Conservation (phyloP, 345 rosid species). For the Jatropha curcas region DNA sequence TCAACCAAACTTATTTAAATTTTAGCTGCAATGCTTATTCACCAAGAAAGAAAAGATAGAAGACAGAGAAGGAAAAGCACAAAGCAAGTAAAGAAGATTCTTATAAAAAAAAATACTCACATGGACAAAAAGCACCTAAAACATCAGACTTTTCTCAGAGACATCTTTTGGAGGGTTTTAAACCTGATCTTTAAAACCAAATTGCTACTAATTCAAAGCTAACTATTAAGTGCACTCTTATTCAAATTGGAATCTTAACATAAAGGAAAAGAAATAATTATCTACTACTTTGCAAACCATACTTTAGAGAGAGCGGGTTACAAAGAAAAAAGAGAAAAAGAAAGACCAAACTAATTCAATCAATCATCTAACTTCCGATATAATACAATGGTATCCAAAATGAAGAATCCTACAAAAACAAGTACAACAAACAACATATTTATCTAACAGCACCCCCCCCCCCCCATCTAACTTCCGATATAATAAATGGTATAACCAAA, state of each 20-base stretch:
- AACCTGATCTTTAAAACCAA: slow-evolving; percentile 24
- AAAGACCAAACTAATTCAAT: not conserved
- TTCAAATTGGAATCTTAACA: slow-evolving; percentile 15
- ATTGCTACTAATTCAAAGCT: slow-evolving; percentile 19
- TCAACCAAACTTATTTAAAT: slow-evolving; percentile 28
- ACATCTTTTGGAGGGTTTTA: slow-evolving; percentile 50
- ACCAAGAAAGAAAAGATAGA: slow-evolving; percentile 40
- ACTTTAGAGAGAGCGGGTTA: not conserved
- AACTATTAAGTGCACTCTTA: not conserved
- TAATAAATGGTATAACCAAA: slow-evolving; percentile 14
- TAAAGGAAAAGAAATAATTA: not conserved
- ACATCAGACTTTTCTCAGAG: slow-evolving; percentile 43
- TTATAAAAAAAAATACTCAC: slow-evolving; percentile 43
- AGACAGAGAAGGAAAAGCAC: slow-evolving; percentile 31
- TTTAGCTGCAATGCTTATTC: slow-evolving; percentile 36
- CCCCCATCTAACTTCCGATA: not conserved
- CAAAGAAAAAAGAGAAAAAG: not conserved
- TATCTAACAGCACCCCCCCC: no score
- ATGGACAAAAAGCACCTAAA: slow-evolving; percentile 64
- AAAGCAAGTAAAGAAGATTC: slow-evolving; percentile 69
- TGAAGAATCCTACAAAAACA: slow-evolving; percentile 22
- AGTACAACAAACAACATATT: slow-evolving; percentile 10
- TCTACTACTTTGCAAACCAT: not conserved
- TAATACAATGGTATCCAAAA: slow-evolving; percentile 15
- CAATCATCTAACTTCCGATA: not conserved